These are phyloP conservation scores for Trichoderma gracile DNA, from an alignment of 2,329 filamentous ascomycete species.

Conservation along the genomic window DNA sequence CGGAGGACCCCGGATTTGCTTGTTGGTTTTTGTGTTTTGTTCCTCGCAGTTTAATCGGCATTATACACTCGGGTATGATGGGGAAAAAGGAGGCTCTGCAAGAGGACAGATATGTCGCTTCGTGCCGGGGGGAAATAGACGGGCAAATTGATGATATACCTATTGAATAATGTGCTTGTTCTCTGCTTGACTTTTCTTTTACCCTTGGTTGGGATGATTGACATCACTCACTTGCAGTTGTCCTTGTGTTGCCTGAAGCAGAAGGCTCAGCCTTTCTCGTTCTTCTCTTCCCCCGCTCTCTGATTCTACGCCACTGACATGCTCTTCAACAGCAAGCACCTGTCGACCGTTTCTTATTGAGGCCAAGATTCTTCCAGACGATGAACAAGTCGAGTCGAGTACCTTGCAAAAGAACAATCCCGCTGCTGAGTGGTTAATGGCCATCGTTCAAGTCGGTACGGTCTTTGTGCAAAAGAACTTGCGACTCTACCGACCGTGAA, in stretches of 20 bases:
- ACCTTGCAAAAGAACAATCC: too few species aligned
- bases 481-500: too few species aligned
- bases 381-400: not conserved
- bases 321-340: not conserved
- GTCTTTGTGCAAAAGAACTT: too few species aligned
- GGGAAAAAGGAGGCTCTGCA: slow-evolving; percentile 17
- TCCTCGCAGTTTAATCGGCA: slow-evolving; percentile 20
- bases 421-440: too few species aligned
- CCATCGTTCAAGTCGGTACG: too few species aligned
- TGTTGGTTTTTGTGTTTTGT: not conserved
- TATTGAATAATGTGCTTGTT: not conserved
- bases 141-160: slow-evolving; percentile 11
- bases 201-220: not conserved
- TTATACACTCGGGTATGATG: slow-evolving; percentile 12
- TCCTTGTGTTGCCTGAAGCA: not conserved
- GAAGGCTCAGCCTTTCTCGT: not conserved
- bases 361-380: not conserved
- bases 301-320: not conserved
- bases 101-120: slow-evolving; percentile 18
- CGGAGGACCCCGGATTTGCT: slow-evolving; percentile 11
- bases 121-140: slow-evolving; percentile 16
- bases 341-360: not conserved
- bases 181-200: not conserved
- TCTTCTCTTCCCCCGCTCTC: not conserved
- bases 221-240: not conserved